Conservation (phyloP, 805 yeast species). For the Teunomyces cretensis region DNA sequence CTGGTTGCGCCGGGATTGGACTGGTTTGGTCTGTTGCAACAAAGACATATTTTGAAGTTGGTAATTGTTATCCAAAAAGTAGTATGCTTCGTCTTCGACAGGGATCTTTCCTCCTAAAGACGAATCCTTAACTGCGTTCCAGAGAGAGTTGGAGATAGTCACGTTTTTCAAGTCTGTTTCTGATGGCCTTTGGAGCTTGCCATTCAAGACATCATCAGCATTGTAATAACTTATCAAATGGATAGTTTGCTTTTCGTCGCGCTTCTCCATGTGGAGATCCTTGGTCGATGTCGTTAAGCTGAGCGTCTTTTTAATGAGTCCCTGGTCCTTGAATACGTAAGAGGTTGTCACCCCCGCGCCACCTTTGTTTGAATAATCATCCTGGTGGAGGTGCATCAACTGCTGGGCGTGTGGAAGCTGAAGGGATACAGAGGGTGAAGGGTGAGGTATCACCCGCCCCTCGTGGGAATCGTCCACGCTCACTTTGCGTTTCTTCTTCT, state of each 20-base stretch:
- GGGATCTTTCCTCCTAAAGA: constrained; percentile 57
- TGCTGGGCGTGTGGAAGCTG: constrained; percentile 6
- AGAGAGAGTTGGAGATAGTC: constrained; percentile 45
- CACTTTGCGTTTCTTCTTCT: constrained; percentile 32
- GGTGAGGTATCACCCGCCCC: constrained; percentile 1
- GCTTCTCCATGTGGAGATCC: constrained; percentile 25
- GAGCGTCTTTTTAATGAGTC: constrained; percentile 81
- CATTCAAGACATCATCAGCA: constrained; percentile 67
- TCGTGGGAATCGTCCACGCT: constrained; percentile 11
- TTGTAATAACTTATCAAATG: constrained; percentile 81
- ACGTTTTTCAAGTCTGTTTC: constrained; percentile 52
- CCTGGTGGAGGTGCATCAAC: constrained; percentile 1
- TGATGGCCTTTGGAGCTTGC: constrained; percentile 57
- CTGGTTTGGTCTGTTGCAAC: constrained; percentile 20
- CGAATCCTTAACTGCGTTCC: constrained; percentile 57
- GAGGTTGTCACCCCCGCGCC: constrained; percentile 48
- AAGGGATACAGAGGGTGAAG: constrained; percentile 7
- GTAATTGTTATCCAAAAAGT: constrained; percentile 45
- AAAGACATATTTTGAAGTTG: constrained; percentile 41
- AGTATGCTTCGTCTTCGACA: constrained; percentile 51
- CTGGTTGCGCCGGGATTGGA: background rate
- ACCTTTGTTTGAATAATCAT: constrained; percentile 11
- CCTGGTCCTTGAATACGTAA: constrained; percentile 66
- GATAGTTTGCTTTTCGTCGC: constrained; percentile 44
- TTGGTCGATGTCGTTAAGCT: constrained; percentile 41